phyloP scores from a whole-genome alignment of 2,329 filamentous ascomycete genomes.

The Fusarium xyrophilum region DNA sequence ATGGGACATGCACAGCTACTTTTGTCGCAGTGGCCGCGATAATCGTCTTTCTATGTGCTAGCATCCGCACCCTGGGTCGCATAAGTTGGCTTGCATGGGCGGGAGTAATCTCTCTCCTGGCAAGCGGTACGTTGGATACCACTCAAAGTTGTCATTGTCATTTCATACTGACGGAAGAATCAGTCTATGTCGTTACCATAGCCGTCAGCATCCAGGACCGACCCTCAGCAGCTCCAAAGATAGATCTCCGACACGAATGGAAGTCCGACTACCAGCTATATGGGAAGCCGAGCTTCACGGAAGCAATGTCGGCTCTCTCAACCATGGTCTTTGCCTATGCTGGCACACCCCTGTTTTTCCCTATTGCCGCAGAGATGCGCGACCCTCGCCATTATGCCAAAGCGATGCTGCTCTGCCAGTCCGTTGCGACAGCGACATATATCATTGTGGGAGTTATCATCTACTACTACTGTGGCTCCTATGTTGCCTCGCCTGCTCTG shows the following conservation, averaged over 20 bases:
- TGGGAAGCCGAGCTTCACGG: constrained; percentile 42
- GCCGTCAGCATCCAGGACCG: constrained; percentile 35
- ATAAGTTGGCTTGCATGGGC: constrained; percentile 46
- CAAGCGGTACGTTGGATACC: not conserved
- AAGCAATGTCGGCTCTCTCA: constrained; percentile 45
- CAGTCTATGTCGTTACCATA: constrained; percentile 36
- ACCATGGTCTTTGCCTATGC: constrained; percentile 49
- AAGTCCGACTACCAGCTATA: constrained; percentile 43
- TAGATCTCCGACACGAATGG: constrained; percentile 29
- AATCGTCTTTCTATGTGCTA: constrained; percentile 42
- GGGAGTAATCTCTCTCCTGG: constrained; percentile 29
- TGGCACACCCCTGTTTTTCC: constrained; percentile 47
- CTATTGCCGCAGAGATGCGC: constrained; percentile 45
- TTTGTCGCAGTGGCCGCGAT: constrained; percentile 49
- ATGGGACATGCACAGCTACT: constrained; percentile 49
- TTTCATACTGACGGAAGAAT: not conserved
- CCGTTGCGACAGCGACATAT: constrained; percentile 45
- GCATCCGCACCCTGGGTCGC: constrained; percentile 44
- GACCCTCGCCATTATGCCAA: constrained; percentile 41
- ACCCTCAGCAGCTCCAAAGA: constrained; percentile 22
- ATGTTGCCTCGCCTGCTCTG: constrained; percentile 55
- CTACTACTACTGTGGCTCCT: constrained; percentile 56
- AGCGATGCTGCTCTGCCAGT: constrained; percentile 38
- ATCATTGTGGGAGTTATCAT: constrained; percentile 49
- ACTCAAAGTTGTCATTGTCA: too few species aligned